phyloP scores from a whole-genome alignment of 805 yeast species.

The Cyberlindnera sargentensis region DNA sequence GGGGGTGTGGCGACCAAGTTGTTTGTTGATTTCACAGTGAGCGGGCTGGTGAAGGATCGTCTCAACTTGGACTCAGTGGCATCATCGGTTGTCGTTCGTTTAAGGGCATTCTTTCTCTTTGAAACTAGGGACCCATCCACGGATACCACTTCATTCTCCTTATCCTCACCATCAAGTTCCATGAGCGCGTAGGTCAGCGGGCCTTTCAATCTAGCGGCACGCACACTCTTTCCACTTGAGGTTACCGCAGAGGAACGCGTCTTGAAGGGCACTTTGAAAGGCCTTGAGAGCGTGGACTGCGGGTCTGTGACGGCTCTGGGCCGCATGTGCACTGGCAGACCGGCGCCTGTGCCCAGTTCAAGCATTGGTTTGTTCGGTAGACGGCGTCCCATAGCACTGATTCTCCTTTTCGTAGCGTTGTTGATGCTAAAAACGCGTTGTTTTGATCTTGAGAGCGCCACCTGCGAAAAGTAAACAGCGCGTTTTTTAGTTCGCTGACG shows the following conservation, averaged over 20 bases:
- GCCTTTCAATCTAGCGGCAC: constrained; percentile 28
- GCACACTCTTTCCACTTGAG: constrained; percentile 15
- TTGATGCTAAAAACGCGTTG: too few relatives aligned
- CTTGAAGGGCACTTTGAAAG: constrained; percentile 61
- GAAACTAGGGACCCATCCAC: constrained; percentile 25
- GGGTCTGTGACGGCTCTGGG: constrained; percentile 51
- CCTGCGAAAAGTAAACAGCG: too few relatives aligned
- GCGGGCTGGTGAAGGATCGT: constrained; percentile 56
- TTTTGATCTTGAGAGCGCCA: too few relatives aligned
- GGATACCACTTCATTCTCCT: constrained; percentile 30
- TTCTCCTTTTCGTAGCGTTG: too few relatives aligned
- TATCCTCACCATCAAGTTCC: constrained; percentile 21
- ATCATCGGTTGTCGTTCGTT: constrained; percentile 39
- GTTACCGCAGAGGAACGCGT: constrained; percentile 20
- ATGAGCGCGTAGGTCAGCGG: constrained; percentile 37
- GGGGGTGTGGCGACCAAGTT: constrained; percentile 40
- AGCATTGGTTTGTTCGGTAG: constrained; percentile 37
- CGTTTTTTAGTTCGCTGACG: too few relatives aligned
- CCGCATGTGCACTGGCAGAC: constrained; percentile 48
- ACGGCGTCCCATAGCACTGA: constrained; percentile 27
- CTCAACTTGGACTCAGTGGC: constrained; percentile 34
- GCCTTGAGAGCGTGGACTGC: constrained; percentile 46
- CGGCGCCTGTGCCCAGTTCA: constrained; percentile 64
- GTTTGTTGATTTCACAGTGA: constrained; percentile 29
- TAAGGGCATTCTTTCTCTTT: constrained; percentile 52